Percentiles rank a stretch among this genome's conserved stretches.
These are phyloP conservation scores for Tilletiopsis washingtonensis DNA, from an alignment of 1,284 basidiomycete species.

Conservation along the genomic window DNA sequence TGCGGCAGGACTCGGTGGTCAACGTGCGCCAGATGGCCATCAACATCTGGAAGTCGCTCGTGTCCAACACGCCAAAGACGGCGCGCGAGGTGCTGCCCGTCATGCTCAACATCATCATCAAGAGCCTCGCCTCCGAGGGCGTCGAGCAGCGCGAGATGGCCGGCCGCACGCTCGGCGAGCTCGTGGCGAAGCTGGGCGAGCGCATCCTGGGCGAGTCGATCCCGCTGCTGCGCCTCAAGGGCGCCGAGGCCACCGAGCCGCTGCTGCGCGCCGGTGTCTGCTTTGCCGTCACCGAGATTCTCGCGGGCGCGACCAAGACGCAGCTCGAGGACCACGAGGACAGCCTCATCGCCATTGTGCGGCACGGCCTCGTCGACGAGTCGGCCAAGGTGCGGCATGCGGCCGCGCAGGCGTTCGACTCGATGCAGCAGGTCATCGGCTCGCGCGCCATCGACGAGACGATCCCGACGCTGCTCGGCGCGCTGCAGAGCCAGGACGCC, in stretches of 20 bases:
- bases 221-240: constrained; percentile 63
- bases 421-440: constrained; percentile 81
- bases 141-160: constrained; percentile 81
- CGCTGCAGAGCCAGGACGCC: constrained; percentile 54
- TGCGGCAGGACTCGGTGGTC: constrained; percentile 85
- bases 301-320: constrained; percentile 75
- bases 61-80: constrained; percentile 60
- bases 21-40: constrained; percentile 84
- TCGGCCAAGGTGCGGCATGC: constrained; percentile 79
- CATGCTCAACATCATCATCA: constrained; percentile 57
- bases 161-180: constrained; percentile 54
- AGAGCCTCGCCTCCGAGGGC: constrained; percentile 66
- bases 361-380: constrained; percentile 77
- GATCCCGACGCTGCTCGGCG: constrained; percentile 87
- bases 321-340: constrained; percentile 87
- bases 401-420: constrained; percentile 88
- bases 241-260: constrained; percentile 57
- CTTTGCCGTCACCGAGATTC: constrained; percentile 75
- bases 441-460: constrained; percentile 90
- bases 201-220: constrained; percentile 79
- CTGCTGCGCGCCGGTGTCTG: constrained; percentile 81
- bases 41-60: constrained; percentile 97
- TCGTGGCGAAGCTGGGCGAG: constrained; percentile 94
- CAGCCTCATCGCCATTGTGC: constrained; percentile 68
- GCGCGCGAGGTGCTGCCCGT: constrained; percentile 91